Evolutionary conservation across 495 filamentous ascomycete species (phyloP).

Genomic region (Hyaloscypha variabilis): DNA sequence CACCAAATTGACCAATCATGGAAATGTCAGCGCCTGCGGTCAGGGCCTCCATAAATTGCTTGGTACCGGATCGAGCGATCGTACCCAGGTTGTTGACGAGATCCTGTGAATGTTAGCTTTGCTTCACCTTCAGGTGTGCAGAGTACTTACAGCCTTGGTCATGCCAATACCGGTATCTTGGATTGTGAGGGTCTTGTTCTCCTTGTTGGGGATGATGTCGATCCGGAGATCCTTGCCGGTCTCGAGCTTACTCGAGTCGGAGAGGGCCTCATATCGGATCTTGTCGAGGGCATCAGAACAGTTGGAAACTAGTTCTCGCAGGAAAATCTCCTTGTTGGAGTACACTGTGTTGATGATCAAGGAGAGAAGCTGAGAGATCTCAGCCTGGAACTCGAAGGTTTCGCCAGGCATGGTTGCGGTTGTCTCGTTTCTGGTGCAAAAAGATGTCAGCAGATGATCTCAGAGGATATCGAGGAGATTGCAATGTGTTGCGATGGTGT

Average conservation of each 20-base stretch:
- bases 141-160: constrained; percentile 92
- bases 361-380: constrained; percentile 99
- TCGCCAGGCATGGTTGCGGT: constrained; percentile 68
- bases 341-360: constrained; percentile 99
- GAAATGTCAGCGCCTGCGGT: constrained; percentile 98
- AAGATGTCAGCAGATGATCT: constrained; percentile 12
- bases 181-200: constrained; percentile 95
- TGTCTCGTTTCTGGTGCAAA: constrained; percentile 11
- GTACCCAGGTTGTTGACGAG: constrained; percentile 99
- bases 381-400: constrained; percentile 99
- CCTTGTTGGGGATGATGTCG: constrained; percentile 97
- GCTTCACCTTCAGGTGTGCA: constrained; percentile 30
- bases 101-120: constrained; percentile 56
- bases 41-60: constrained; percentile 99
- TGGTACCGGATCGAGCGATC: constrained; percentile 97
- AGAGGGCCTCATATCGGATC: constrained; percentile 97
- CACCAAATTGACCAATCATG: constrained; percentile 99
- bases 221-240: constrained; percentile 94
- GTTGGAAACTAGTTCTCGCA: constrained; percentile 97
- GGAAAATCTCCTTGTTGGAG: constrained; percentile 99
- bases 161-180: constrained; percentile 98
- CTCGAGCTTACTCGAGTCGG: constrained; percentile 96
- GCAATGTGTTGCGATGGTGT: background rate
- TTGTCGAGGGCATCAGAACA: constrained; percentile 98
- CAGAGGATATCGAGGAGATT: background rate